Base-by-base conservation (phyloP, 345 rosid species). In the Mangifera indica region DNA sequence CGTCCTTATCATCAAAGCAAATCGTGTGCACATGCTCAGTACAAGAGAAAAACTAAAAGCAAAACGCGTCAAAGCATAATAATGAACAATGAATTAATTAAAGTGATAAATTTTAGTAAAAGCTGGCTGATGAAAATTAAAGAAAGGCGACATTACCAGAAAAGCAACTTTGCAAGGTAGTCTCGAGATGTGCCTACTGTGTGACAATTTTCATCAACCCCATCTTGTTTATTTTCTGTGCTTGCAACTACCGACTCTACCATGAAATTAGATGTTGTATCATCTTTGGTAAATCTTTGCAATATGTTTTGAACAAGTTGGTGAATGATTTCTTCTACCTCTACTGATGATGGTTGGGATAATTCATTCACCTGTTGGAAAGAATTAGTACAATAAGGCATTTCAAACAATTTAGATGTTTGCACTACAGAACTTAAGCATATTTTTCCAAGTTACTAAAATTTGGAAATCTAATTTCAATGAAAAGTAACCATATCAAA, bases 151-250 rank as follows among this genome's bases (percentile, higher is more conserved):
- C 22, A 6, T 11, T 78, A 94, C 98, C 97, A 94, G 89, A 94
- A 91, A 74, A 90, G 97, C 73, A 94, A 87, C 81, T 86, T 94
- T 1, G 98, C 98, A 22, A 94, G 89, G 75, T 94, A 88, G 83
- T 91, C 98, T 10, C 97, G 87, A 15, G 95, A 87, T 62, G 96
- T 87, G 86, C 81, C 85, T 20, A 91, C 78, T 6, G 80, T 74
- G 15, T 77, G 77, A 48, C 77, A 76, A 44, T 53, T 76, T 72
- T 82, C 91, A 73, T 85, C 83, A 58, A 70, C 72, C 52, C 72
- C 78, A 53, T 82, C 84, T 62, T 70, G 76, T 20, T 59, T 70
- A 59, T 70, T 74, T 25, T 71, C 80, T 29, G 70, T 24, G 40
- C 72, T 78, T 64, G 77, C 69, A 42, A 74, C 55, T 45, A 74